Base-by-base conservation (phyloP, 164 flowering plant genomes). In the Umbilicus rupestris region DNA sequence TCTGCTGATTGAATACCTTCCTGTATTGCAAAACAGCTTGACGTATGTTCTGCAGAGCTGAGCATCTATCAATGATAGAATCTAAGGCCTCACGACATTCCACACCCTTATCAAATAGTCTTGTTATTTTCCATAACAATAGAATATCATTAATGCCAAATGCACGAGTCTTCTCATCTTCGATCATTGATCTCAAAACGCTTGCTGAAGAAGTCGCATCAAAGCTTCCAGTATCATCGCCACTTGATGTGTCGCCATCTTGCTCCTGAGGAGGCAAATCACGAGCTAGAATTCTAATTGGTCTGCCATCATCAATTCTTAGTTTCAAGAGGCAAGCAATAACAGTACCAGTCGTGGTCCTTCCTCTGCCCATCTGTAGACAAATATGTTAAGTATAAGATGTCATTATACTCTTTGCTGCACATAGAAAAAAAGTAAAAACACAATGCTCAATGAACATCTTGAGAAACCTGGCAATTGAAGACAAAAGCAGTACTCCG, bases 281-380 rank as follows among this genome's bases (percentile, higher is more conserved):
- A 73, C 76, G 87, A 42, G 35, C 47, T 19, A 79, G 77, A 42
- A 87, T 66, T 79, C 73, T 81, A 60, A 90, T 77, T 29, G 96
- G 98, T 72, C 87, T 83, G 62, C 97, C 96, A 75, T 83, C 73
- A 71, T 88, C 90, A 30, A 88, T 84, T 62, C 98, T 79, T 46
- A 87, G 88, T 75, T 86, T 93, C 63, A 93, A 70, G 68, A 93
- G 96, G 81, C 98, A 90, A 50, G 98, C 98, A 70, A 93, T 93
- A 39, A 93, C 97, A 58, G 97, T 90, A 68, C 98, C 98, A 37
- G 96, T 90, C 33, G 97, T 93, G 57, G 98, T 93, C 77, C 98
- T 82, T 68, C 98, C 98, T 78, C 80, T 82, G 59, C 98, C 98
- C 97, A 93, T 93, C 98, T 93, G 79, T 45, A 45, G 39, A 71